Evolutionary conservation across 805 yeast genomes (phyloP).

Genomic region (Saccharomycopsis fibuligera): DNA sequence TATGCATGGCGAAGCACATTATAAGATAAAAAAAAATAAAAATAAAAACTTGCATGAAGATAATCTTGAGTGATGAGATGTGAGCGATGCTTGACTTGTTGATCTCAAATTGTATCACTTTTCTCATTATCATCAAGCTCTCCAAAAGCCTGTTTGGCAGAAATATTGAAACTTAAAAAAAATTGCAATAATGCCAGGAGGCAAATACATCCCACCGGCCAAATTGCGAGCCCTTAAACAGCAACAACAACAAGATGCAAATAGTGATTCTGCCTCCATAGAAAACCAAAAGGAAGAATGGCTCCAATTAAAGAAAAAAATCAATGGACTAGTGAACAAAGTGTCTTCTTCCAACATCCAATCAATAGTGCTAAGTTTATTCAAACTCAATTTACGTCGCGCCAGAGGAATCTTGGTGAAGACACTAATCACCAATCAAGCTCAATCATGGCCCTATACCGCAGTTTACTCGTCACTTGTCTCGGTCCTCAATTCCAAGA

Average conservation of each 20-base stretch:
- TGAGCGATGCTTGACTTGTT: too few relatives aligned
- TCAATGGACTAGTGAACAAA: slow-evolving; percentile 44
- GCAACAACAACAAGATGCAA: background rate
- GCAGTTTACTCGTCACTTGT: slow-evolving; percentile 52
- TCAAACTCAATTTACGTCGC: slow-evolving; percentile 50
- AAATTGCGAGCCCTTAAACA: slow-evolving; percentile 38
- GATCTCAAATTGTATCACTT: too few relatives aligned
- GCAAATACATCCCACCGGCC: slow-evolving; percentile 48
- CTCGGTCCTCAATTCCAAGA: slow-evolving; percentile 54
- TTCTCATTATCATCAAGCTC: too few relatives aligned
- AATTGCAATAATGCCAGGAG: background rate
- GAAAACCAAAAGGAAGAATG: slow-evolving; percentile 51
- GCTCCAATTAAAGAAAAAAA: slow-evolving; percentile 42
- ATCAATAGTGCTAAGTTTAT: slow-evolving; percentile 41
- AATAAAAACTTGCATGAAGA: too few relatives aligned
- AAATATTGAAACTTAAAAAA: too few relatives aligned
- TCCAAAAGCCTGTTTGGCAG: too few relatives aligned
- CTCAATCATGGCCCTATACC: slow-evolving; percentile 35
- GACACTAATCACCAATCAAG: slow-evolving; percentile 48
- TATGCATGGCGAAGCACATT: too few relatives aligned
- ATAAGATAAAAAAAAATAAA: too few relatives aligned
- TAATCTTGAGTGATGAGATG: too few relatives aligned
- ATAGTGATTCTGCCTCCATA: slow-evolving; percentile 27
- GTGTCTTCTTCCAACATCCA: slow-evolving; percentile 43
- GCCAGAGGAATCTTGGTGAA: slow-evolving; percentile 59